These are phyloP conservation scores for Karstenula rhodostoma DNA, from an alignment of 2,329 filamentous ascomycete genomes.

Conservation along the genomic window DNA sequence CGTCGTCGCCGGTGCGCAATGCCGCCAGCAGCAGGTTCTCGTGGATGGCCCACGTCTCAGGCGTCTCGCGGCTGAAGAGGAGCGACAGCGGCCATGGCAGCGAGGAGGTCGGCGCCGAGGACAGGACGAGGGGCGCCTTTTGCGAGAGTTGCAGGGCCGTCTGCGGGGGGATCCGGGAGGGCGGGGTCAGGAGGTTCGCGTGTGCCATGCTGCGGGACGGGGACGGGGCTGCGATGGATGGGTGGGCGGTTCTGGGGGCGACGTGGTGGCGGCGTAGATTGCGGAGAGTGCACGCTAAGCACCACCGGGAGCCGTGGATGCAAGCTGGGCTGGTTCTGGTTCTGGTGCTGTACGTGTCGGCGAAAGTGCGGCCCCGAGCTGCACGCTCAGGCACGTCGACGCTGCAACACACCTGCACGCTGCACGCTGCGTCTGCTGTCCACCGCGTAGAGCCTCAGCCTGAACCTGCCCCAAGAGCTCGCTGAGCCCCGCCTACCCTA, in stretches of 20 bases:
- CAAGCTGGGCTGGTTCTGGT: too few species aligned
- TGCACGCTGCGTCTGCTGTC: background rate
- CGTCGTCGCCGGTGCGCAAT: constrained; percentile 83
- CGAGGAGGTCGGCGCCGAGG: constrained; percentile 49
- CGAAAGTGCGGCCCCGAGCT: constrained; percentile 26
- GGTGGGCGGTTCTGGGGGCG: background rate
- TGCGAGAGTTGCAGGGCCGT: constrained; percentile 57
- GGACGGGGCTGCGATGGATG: background rate
- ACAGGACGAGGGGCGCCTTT: constrained; percentile 53
- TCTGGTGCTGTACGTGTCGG: too few species aligned
- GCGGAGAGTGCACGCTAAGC: constrained; percentile 1
- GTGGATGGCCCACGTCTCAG: constrained; percentile 83
- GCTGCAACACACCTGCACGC: background rate
- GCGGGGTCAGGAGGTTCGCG: constrained; percentile 51
- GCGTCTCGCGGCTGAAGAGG: constrained; percentile 67
- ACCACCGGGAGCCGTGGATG: background rate
- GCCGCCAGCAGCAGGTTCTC: constrained; percentile 88
- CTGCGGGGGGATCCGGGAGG: constrained; percentile 48
- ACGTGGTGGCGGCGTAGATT: background rate
- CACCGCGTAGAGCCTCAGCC: background rate
- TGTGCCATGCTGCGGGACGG: constrained; percentile 32
- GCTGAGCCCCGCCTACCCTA: constrained; percentile 6
- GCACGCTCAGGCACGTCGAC: constrained; percentile 24
- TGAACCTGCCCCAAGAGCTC: background rate
- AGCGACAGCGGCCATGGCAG: constrained; percentile 62